Percentiles rank a stretch among this genome's conserved stretches.
Conservation (phyloP, 176 grass and related monocot species). For the Eragrostis curvula region DNA sequence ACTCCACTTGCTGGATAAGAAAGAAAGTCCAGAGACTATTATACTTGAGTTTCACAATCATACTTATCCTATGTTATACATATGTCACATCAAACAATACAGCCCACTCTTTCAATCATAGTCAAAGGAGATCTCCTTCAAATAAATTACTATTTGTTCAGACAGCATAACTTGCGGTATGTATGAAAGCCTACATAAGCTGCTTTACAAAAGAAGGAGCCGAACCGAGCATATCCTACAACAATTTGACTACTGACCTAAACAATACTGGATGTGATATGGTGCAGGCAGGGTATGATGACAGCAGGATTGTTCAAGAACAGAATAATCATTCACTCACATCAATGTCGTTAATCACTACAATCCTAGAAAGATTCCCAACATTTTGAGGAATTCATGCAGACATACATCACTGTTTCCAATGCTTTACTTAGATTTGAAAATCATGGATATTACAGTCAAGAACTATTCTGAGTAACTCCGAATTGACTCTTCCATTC, state of each 20-base stretch:
- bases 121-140: slow-evolving; percentile 35
- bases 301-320: slow-evolving; percentile 41
- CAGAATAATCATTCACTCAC: slow-evolving; percentile 39
- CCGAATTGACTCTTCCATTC: neutral
- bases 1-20: slow-evolving; percentile 34
- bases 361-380: slow-evolving; percentile 21
- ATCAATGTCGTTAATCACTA: slow-evolving; percentile 24
- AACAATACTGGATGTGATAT: slow-evolving; percentile 40
- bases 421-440: slow-evolving; percentile 5
- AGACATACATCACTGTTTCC: slow-evolving; percentile 21
- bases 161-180: slow-evolving; percentile 37
- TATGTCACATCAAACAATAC: slow-evolving; percentile 44
- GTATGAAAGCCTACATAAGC: slow-evolving; percentile 27
- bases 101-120: slow-evolving; percentile 35
- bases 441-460: slow-evolving; percentile 4
- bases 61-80: slow-evolving; percentile 37
- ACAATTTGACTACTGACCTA: slow-evolving; percentile 40
- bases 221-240: slow-evolving; percentile 28
- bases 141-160: slow-evolving; percentile 49
- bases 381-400: neutral
- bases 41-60: slow-evolving; percentile 35
- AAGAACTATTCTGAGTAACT: slow-evolving; percentile 10
- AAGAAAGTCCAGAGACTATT: slow-evolving; percentile 29
- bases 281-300: slow-evolving; percentile 26
- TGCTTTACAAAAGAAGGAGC: slow-evolving; percentile 44